These are phyloP conservation scores for Wallacemonas sp. DNA, from an alignment of 208 protist species.

Conservation along the genomic window DNA sequence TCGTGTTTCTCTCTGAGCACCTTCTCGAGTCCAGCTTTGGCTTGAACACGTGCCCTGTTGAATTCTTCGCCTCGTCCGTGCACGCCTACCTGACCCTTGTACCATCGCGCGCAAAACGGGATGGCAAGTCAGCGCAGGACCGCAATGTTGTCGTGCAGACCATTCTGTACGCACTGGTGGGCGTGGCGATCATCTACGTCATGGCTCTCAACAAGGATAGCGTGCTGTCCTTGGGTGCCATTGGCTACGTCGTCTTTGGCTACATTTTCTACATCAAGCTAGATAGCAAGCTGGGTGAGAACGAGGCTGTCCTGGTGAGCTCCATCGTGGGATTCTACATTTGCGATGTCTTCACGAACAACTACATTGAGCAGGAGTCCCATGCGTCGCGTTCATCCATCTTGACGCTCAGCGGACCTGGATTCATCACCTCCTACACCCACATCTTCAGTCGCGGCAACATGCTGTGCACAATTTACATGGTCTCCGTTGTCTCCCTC, in stretches of 20 bases:
- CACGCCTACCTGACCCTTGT: constrained; percentile 75
- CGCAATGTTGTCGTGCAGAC: constrained; percentile 39
- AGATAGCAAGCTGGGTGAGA: constrained; percentile 52
- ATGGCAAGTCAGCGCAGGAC: constrained; percentile 32
- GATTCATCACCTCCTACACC: constrained; percentile 62
- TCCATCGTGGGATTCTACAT: constrained; percentile 80
- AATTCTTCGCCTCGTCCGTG: constrained; percentile 84
- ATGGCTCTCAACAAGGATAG: constrained; percentile 54
- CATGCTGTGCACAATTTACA: constrained; percentile 63
- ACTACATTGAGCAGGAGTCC: constrained; percentile 42
- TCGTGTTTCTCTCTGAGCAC: constrained; percentile 77
- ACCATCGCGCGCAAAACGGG: constrained; percentile 29
- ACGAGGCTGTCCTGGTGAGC: constrained; percentile 75
- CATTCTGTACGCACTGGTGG: constrained; percentile 43
- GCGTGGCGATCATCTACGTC: constrained; percentile 47
- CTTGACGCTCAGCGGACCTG: constrained; percentile 38
- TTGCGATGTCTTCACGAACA: constrained; percentile 75
- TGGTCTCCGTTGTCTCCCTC: constrained; percentile 33
- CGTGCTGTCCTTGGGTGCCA: constrained; percentile 59
- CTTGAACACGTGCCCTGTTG: constrained; percentile 43
- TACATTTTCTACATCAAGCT: constrained; percentile 73
- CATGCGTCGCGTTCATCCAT: constrained; percentile 30
- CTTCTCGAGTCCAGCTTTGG: constrained; percentile 56
- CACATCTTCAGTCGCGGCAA: constrained; percentile 73
- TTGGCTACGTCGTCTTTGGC: constrained; percentile 59